Base-by-base conservation (phyloP, 257 asterid species). In the Solanum lycopersicoides region DNA sequence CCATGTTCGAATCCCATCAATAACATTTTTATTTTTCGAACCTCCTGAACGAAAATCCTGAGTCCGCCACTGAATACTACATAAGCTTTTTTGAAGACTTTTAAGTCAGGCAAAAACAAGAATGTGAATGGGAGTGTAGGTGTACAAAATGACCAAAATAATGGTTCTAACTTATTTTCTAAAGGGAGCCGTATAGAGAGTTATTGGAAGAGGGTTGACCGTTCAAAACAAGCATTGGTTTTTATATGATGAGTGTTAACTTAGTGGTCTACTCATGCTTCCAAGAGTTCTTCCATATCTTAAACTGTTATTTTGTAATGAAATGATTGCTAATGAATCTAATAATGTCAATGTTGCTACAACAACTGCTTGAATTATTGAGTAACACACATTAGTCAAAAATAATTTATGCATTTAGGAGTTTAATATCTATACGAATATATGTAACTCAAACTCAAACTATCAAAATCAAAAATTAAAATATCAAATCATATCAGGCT, bases 191-290 rank as follows among this genome's bases (percentile, higher is more conserved):
- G 71, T 7, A 97, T 97, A 98, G 92, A 94, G 93, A 94, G 98
- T 93, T 89, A 88, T 89, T 92, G 91, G 93, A 93, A 92, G 88
- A 89, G 89, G 88, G 93, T 95, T 1, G 88, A 88, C 45, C 91
- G 93, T 76, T 92, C 92, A 95, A 95, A 25, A 95, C 98, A 0
- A 92, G 98, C 94, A 91, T 97, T 87, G 98, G 96, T 3, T 97
- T 97, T 30, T 98, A 97, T 87, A 74, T 97, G 98, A 95, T 97
- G 98, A 94, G 98, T 76, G 94, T 97, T n/a, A 97, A 94, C 89
- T 74, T 94, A 73, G 99, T 97, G 99, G 95, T 88, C 83, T 95
- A 23, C 97, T 90, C 89, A 89, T 93, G 50, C 93, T 97, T 35
- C 99, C 99, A 3, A 92, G 83, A 89, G 94, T 95, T 87, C 90